Conservation (phyloP, 31 red algal genomes). For the Odonthalia washingtoniensis region DNA sequence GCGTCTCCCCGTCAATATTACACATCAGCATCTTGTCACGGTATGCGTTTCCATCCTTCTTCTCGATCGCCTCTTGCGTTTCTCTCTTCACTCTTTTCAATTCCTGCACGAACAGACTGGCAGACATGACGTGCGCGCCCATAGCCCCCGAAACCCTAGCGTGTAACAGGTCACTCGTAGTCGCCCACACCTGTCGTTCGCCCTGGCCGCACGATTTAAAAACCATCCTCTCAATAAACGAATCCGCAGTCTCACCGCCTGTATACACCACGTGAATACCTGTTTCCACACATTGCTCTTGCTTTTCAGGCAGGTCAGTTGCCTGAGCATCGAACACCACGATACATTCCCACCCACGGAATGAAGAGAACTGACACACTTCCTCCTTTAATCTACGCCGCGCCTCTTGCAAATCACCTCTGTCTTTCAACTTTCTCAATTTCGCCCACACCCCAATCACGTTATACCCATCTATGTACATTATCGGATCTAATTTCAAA, state of each 20-base stretch:
- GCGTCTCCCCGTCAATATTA: slow-evolving; percentile 56
- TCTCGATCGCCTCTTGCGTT: slow-evolving; percentile 35
- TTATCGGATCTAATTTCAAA: slow-evolving; percentile 42
- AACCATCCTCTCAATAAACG: slow-evolving; percentile 65
- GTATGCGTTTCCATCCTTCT: slow-evolving; percentile 16
- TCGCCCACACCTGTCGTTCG: slow-evolving; percentile 76
- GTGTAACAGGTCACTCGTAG: slow-evolving; percentile 71
- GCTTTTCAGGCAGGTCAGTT: slow-evolving; percentile 14
- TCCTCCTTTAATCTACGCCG: slow-evolving; percentile 56
- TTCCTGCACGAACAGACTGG: slow-evolving; percentile 68
- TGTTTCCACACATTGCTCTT: neutral
- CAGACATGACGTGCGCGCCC: slow-evolving; percentile 82
- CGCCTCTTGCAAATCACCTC: slow-evolving; percentile 60
- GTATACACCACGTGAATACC: slow-evolving; percentile 69
- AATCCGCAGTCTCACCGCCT: slow-evolving; percentile 78
- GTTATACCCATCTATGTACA: slow-evolving; percentile 85
- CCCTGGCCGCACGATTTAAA: slow-evolving; percentile 51
- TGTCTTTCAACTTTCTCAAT: slow-evolving; percentile 65
- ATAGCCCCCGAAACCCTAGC: slow-evolving; percentile 46
- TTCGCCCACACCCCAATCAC: slow-evolving; percentile 77
- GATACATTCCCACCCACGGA: slow-evolving; percentile 80
- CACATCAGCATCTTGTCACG: slow-evolving; percentile 68
- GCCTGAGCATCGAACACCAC: slow-evolving; percentile 78
- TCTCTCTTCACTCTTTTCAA: slow-evolving; percentile 57
- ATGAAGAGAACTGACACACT: slow-evolving; percentile 53